Evolutionary conservation across 768 basidiomycete genomes (phyloP), one percentile per base, ranked within the genome.

Genomic region (Tulasnella sp.): DNA sequence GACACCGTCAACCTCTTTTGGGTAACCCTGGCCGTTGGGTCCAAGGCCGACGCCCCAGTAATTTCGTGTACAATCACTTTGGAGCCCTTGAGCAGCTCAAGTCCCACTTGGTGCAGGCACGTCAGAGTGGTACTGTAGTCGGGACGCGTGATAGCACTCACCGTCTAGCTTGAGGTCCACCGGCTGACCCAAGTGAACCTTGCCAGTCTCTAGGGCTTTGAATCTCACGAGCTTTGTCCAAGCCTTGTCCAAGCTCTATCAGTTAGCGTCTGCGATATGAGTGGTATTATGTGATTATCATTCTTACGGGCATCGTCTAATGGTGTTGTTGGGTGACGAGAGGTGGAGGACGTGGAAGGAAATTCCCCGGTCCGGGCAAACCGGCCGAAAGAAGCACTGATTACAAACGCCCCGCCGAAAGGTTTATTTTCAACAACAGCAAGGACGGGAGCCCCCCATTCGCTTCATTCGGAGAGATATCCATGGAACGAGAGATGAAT

Each of bases 141-240:
- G n/a, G 44, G n/a, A 23, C 26, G 29, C 10, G 44, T 15, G 26
- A 23, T 57, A 51, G 20, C n/a, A 29, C 44, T 74, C 80, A 90
- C 93, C 89, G 81, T 94, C 93, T 46, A 92, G 86, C 55, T 83
- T 83, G 3, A 89, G 79, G 81, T 94, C 90, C 23, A 93, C 85
- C 0, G 93, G 93, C 84, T 95, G 88, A 44, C 93, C 93, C 79
- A 93, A 87, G 81, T 94, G 93, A 35, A 94, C 87, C 75, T 88
- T 86, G 7, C 88, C 86, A 0, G 92, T 93, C 85, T 94, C 93
- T 18, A 85, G 87, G 29, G 93, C 93, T 40, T 92, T 87, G 82
- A 94, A 94, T 79, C 93, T 92, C 81, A 94, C 93, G 74, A 94
- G 88, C 73, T 93, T 90, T 44, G 89, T 89, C 93, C 93, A 94